Evolutionary conservation across 768 basidiomycete species (phyloP).

Genomic region (Clavulina sp.): DNA sequence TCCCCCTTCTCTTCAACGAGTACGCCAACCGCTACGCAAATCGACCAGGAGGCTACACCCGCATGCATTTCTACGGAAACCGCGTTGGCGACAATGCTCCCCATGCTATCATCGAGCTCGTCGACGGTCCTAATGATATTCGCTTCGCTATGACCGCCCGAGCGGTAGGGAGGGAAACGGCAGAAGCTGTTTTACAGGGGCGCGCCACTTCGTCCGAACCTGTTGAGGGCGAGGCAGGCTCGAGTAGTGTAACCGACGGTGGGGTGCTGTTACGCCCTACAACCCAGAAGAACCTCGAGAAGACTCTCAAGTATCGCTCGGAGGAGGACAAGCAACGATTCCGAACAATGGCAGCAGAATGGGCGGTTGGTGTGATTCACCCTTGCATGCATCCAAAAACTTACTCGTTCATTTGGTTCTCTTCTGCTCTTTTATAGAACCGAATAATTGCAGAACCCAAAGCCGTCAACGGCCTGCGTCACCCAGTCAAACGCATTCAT

Average conservation of each 20-base stretch:
- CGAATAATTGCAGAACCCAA: slow-evolving; percentile 49
- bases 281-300: slow-evolving; percentile 62
- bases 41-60: slow-evolving; percentile 87
- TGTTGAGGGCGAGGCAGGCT: slow-evolving; percentile 37
- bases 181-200: too few species aligned
- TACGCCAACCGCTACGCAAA: slow-evolving; percentile 64
- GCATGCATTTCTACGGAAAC: slow-evolving; percentile 82
- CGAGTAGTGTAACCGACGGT: slow-evolving; percentile 20
- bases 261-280: slow-evolving; percentile 35
- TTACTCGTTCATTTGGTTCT: slow-evolving; percentile 7
- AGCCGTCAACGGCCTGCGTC: slow-evolving; percentile 23
- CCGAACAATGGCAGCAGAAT: slow-evolving; percentile 37
- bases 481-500: not conserved
- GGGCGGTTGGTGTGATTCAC: slow-evolving; percentile 36
- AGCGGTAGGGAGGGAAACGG: slow-evolving; percentile 61
- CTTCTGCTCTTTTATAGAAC: slow-evolving; percentile 28
- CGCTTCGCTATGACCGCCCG: slow-evolving; percentile 78
- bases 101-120: slow-evolving; percentile 80
- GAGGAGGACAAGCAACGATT: slow-evolving; percentile 30
- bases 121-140: slow-evolving; percentile 82
- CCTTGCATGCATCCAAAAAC: not conserved
- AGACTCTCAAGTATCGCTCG: slow-evolving; percentile 45
- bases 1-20: slow-evolving; percentile 70
- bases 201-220: slow-evolving; percentile 6
- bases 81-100: slow-evolving; percentile 87